Conservation (phyloP, 352 stramenopile genomes). For the Peronosclerospora sorghi region DNA sequence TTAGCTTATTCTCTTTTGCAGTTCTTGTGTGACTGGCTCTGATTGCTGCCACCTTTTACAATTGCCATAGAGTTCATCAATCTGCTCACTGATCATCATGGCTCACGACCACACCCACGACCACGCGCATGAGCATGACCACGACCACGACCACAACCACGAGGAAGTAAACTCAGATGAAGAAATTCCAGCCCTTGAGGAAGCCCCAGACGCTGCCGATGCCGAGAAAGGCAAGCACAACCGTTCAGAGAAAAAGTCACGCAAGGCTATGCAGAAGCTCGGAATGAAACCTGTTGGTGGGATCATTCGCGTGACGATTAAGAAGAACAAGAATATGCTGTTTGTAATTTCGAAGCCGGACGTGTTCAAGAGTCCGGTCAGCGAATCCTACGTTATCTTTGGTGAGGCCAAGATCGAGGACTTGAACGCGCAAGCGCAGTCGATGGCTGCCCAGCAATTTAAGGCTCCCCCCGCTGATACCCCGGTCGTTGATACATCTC, state of each 20-base stretch:
- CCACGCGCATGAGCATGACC: conserved; percentile 30
- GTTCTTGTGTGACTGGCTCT: conserved; percentile 9
- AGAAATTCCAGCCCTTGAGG: conserved; percentile 71
- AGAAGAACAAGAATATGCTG: conserved; percentile 94
- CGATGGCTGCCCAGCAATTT: conserved; percentile 88
- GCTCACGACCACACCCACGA: conserved; percentile 27
- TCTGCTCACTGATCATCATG: conserved; percentile 20
- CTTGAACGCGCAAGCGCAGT: conserved; percentile 82
- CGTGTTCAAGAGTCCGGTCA: conserved; percentile 94
- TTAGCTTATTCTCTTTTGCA: neutral
- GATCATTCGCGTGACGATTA: conserved; percentile 96
- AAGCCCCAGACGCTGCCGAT: conserved; percentile 51
- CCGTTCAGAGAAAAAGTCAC: conserved; percentile 97
- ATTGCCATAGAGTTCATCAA: conserved; percentile 13
- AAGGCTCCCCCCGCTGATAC: conserved; percentile 42
- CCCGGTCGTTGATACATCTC: conserved; percentile 55
- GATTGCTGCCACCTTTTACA: conserved; percentile 3
- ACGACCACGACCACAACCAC: conserved; percentile 50
- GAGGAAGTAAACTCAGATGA: conserved; percentile 67
- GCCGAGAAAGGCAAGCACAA: conserved; percentile 87
- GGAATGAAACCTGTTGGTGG: conserved; percentile 93
- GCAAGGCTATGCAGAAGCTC: conserved; percentile 98
- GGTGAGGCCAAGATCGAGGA: conserved; percentile 98
- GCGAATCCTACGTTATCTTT: conserved; percentile 96
- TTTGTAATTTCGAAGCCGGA: conserved; percentile 98